These are phyloP conservation scores for Chlorella sorokiniana DNA, from an alignment of 139 green algal genomes.

Conservation along the genomic window DNA sequence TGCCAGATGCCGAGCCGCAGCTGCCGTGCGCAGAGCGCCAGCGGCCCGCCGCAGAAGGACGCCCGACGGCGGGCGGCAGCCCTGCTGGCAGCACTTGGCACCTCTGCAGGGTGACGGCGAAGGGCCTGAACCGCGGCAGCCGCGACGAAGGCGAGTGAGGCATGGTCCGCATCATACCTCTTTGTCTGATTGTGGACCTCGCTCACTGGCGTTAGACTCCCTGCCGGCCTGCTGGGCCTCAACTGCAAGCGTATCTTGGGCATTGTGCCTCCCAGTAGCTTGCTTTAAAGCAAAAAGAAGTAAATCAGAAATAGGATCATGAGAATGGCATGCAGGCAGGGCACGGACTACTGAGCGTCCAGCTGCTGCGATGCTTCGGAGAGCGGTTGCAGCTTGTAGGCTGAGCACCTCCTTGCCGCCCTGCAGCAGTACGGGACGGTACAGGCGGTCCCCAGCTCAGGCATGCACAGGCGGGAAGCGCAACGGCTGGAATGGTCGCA, in stretches of 20 bases:
- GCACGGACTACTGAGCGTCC: not conserved
- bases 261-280: too few relatives aligned
- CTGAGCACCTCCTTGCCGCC: slow-evolving; percentile 65
- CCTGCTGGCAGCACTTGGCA: not conserved
- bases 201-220: too few relatives aligned
- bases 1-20: not conserved
- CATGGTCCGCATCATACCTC: too few relatives aligned
- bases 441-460: too few relatives aligned
- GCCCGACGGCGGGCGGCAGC: not conserved
- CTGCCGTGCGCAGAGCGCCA: not conserved
- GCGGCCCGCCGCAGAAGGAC: not conserved
- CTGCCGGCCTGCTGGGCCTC: too few relatives aligned
- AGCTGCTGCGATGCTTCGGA: slow-evolving; percentile 62
- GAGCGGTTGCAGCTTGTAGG: slow-evolving; percentile 81
- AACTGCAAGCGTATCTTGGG: too few relatives aligned
- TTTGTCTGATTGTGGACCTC: too few relatives aligned
- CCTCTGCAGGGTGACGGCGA: not conserved
- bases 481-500: too few relatives aligned
- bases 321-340: not conserved
- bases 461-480: too few relatives aligned
- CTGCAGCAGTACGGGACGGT: slow-evolving; percentile 18
- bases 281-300: too few relatives aligned
- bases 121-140: slow-evolving; percentile 5
- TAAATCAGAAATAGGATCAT: not conserved
- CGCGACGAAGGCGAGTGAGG: not conserved